Conservation (phyloP, 129 eudicot species). For the Gnaphalium uliginosum region DNA sequence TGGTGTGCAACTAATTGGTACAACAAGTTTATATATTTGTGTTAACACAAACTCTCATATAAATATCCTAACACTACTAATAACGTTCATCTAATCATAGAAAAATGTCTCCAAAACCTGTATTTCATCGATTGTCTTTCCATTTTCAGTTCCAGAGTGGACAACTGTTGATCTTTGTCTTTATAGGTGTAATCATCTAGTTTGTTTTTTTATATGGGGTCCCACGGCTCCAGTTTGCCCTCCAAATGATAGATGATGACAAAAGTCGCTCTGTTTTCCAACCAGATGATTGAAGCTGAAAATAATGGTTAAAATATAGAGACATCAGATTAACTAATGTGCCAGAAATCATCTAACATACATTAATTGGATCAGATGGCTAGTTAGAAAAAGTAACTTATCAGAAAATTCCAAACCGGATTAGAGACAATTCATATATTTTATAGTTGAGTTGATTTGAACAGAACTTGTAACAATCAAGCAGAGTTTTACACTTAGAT, state of each 20-base stretch:
- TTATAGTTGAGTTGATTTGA: background rate
- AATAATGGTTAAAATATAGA: background rate
- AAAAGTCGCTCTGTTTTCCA: conserved; percentile 92
- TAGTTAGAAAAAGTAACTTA: background rate
- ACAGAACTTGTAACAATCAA: background rate
- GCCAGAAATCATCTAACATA: conserved; percentile 17
- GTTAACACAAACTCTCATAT: conserved; percentile 12
- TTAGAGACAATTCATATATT: background rate
- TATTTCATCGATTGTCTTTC: background rate
- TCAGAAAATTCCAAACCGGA: background rate
- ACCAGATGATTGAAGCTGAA: conserved; percentile 78
- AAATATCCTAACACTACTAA: conserved; percentile 14
- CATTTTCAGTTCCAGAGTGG: conserved; percentile 9
- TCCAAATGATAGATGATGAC: conserved; percentile 87
- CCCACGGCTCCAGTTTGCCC: conserved; percentile 65
- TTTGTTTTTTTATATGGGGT: conserved; percentile 49
- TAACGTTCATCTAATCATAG: background rate
- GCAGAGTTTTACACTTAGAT: background rate
- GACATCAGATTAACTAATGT: conserved; percentile 4
- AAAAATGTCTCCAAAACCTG: conserved; percentile 7
- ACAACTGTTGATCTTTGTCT: conserved; percentile 3
- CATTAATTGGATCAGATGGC: background rate
- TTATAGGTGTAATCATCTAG: conserved; percentile 30
- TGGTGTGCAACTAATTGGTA: background rate
- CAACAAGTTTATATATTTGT: conserved; percentile 2